Conservation (phyloP, 139 green algal species). For the Chlamydomonas sp. region DNA sequence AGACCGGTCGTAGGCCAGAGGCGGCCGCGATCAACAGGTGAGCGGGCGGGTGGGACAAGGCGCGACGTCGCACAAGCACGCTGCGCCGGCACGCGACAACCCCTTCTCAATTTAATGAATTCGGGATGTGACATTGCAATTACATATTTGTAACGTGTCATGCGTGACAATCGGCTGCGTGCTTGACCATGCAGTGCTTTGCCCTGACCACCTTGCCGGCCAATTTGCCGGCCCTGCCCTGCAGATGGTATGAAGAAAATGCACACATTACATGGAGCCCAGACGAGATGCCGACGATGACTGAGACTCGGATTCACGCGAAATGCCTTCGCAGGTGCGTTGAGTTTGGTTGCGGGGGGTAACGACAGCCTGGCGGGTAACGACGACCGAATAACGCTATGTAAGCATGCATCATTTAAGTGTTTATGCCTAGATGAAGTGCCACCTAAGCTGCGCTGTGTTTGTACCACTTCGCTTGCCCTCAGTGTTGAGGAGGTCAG, state of each 20-base stretch:
- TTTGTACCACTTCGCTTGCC: not conserved
- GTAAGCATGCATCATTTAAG: not conserved
- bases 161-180: no score
- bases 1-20: conserved; percentile 3
- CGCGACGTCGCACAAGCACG: no score
- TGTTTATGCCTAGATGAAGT: no score
- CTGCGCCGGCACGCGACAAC: no score
- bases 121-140: no score
- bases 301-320: conserved; percentile 23
- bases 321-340: conserved; percentile 24
- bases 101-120: no score
- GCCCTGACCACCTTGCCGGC: no score
- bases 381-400: not conserved
- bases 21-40: conserved; percentile 30
- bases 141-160: no score
- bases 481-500: conserved; percentile 30
- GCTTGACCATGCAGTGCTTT: no score
- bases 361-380: not conserved
- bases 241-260: conserved; percentile 37
- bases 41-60: no score
- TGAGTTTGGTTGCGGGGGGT: not conserved
- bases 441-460: not conserved
- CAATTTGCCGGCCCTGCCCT: not conserved
- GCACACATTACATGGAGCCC: not conserved
- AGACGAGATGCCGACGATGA: conserved; percentile 30